Percentiles rank a stretch among this genome's conserved stretches.
Conservation (phyloP, 2,329 filamentous ascomycete species). For the Pseudogymnoascus sp. region DNA sequence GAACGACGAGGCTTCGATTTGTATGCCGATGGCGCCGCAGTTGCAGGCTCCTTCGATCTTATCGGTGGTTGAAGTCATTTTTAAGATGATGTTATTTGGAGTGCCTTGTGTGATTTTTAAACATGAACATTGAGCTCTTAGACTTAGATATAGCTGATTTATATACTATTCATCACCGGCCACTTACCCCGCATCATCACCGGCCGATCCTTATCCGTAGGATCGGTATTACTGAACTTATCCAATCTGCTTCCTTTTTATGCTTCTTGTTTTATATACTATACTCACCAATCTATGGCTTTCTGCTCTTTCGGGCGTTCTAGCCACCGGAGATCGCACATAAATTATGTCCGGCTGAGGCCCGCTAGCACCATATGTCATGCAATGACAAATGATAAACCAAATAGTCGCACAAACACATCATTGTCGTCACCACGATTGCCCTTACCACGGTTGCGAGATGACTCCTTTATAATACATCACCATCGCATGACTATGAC, state of each 20-base stretch:
- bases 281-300: too few species aligned
- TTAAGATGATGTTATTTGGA: background rate
- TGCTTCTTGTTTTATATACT: too few species aligned
- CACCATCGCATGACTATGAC: too few species aligned
- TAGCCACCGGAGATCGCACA: too few species aligned
- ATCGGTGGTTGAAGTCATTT: background rate
- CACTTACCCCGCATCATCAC: background rate
- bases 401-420: background rate
- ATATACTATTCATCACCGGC: background rate
- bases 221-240: background rate
- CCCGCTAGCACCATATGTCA: background rate
- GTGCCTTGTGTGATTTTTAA: background rate
- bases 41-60: constrained; percentile 13
- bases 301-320: too few species aligned
- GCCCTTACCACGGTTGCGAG: too few species aligned
- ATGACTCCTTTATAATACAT: too few species aligned
- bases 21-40: constrained; percentile 12
- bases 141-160: background rate
- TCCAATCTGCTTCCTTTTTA: too few species aligned
- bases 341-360: too few species aligned
- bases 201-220: background rate
- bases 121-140: background rate
- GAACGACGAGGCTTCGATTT: constrained; percentile 5
- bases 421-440: background rate
- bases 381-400: background rate